Conservation (phyloP, 352 stramenopile genomes). For the Phytophthora aleatoria region DNA sequence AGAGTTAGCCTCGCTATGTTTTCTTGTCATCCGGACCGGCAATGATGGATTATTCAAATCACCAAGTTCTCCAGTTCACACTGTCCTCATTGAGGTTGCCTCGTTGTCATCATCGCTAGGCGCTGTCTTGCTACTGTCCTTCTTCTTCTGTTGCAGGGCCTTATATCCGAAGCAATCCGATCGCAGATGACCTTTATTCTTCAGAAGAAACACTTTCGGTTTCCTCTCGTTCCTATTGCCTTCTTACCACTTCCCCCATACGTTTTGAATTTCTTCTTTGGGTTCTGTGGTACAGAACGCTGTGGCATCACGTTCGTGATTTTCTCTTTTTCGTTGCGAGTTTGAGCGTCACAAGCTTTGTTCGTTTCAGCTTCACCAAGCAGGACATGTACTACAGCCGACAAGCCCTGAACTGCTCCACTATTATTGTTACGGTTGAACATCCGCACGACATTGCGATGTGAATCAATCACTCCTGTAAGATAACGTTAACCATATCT, state of each 20-base stretch:
- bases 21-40: too few species aligned
- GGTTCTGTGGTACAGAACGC: background rate
- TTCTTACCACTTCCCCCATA: background rate
- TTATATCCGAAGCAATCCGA: too few species aligned
- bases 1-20: too few species aligned
- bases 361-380: background rate
- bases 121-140: too few species aligned
- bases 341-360: too few species aligned
- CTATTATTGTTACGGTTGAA: background rate
- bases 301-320: background rate
- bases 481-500: background rate
- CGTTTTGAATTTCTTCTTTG: background rate
- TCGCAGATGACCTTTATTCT: background rate
- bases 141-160: too few species aligned
- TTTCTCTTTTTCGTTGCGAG: background rate
- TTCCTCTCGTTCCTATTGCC: background rate
- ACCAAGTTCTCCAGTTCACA: too few species aligned
- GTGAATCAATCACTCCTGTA: slow-evolving; percentile 3
- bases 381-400: background rate
- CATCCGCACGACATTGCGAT: background rate
- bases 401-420: background rate
- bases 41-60: too few species aligned
- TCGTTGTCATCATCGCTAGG: too few species aligned
- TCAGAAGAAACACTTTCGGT: background rate
- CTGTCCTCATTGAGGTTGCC: too few species aligned